These are phyloP conservation scores for Mucuna pruriens DNA, from an alignment of 306 rosid species.

Conservation along the genomic window DNA sequence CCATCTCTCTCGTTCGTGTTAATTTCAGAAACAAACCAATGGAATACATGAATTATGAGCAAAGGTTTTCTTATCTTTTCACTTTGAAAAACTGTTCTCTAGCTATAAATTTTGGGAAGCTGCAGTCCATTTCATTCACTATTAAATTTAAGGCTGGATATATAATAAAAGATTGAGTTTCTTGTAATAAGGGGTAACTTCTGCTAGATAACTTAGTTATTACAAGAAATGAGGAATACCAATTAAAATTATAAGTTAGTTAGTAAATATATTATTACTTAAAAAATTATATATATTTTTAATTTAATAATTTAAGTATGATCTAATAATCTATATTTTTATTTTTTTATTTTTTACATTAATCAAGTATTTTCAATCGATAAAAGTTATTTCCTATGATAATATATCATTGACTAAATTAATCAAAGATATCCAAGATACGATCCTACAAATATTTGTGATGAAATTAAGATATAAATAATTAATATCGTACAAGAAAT, in stretches of 20 bases:
- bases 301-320: too few species aligned
- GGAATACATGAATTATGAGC: conserved; percentile 1
- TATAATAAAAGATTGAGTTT: neutral
- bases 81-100: neutral
- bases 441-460: neutral
- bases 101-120: neutral
- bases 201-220: too few species aligned
- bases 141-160: neutral
- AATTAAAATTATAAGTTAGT: too few species aligned
- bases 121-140: neutral
- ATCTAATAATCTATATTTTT: too few species aligned
- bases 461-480: neutral
- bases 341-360: too few species aligned
- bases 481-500: neutral
- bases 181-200: too few species aligned
- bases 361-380: too few species aligned
- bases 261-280: too few species aligned
- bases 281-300: too few species aligned
- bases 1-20: neutral
- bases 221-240: too few species aligned
- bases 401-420: neutral
- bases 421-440: conserved; percentile 8
- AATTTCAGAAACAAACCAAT: neutral
- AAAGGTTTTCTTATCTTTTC: neutral
- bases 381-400: too few species aligned